phyloP scores from a whole-genome alignment of 352 stramenopile species.

The Aphanomyces euteiches region DNA sequence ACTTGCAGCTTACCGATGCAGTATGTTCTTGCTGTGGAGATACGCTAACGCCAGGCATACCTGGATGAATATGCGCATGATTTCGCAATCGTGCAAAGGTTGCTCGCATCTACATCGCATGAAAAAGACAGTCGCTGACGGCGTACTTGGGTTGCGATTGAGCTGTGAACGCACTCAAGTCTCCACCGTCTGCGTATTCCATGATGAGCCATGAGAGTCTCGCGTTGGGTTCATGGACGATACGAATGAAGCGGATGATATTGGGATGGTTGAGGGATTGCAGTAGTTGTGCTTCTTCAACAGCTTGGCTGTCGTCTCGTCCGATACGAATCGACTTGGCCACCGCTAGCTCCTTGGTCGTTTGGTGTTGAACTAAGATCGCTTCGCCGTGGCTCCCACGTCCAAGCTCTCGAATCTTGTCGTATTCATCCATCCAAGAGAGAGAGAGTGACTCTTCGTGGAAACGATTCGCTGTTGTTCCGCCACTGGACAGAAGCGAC shows the following conservation, averaged over 20 bases:
- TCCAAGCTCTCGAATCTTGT: constrained; percentile 10
- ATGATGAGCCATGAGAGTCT: constrained; percentile 52
- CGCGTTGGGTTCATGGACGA: constrained; percentile 36
- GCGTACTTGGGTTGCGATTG: constrained; percentile 5
- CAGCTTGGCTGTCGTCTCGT: neutral
- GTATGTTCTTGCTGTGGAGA: constrained; percentile 51
- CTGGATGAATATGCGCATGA: constrained; percentile 72
- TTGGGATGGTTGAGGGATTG: constrained; percentile 53
- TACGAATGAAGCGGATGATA: constrained; percentile 58
- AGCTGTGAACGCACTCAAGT: constrained; percentile 50
- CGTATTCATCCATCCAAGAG: constrained; percentile 17
- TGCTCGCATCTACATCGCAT: constrained; percentile 27
- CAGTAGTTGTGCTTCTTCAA: constrained; percentile 49
- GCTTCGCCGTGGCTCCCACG: constrained; percentile 25
- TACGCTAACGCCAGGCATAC: constrained; percentile 55
- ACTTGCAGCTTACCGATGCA: constrained; percentile 53
- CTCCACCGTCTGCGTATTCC: constrained; percentile 65
- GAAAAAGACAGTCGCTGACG: neutral
- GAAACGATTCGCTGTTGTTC: no score
- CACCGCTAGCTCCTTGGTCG: neutral
- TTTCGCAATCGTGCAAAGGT: constrained; percentile 40
- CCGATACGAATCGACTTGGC: constrained; percentile 7
- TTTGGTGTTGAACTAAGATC: neutral
- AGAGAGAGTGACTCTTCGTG: neutral
- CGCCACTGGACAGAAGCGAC: no score